phyloP scores from a whole-genome alignment of 805 yeast species.

The Wickerhamomyces bovis region DNA sequence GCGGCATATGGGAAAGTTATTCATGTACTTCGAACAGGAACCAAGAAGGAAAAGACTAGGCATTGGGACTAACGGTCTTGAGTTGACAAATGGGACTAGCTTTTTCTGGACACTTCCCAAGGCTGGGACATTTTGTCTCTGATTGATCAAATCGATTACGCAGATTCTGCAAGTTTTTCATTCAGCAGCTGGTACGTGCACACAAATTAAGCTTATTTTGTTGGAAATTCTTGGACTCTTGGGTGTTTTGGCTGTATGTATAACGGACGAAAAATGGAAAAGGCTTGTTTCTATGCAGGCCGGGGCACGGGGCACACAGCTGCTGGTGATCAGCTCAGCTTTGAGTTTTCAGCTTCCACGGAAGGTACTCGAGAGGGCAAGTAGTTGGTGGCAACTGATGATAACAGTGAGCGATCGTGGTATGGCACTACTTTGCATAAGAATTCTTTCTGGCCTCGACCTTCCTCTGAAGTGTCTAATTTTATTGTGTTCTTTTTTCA shows the following conservation, averaged over 20 bases:
- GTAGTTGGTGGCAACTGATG: too few relatives aligned
- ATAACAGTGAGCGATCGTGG: too few relatives aligned
- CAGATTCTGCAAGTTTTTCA: neutral
- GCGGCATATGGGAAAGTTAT: neutral
- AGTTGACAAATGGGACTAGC: neutral
- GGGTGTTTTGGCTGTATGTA: neutral
- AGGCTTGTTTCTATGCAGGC: neutral
- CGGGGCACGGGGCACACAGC: too few relatives aligned
- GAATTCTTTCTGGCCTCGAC: too few relatives aligned
- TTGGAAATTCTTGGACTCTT: neutral
- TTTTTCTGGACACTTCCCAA: neutral
- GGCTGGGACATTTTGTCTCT: neutral
- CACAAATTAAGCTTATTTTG: neutral
- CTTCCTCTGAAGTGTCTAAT: too few relatives aligned
- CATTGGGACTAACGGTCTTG: neutral
- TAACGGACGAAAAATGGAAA: neutral
- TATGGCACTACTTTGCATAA: too few relatives aligned
- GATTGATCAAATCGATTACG: conserved; percentile 1
- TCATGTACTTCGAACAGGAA: neutral
- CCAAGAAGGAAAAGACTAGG: neutral
- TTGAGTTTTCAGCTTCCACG: too few relatives aligned
- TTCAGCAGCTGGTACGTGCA: neutral
- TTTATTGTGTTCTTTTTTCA: neutral
- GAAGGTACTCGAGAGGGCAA: too few relatives aligned
- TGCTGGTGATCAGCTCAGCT: too few relatives aligned